Evolutionary conservation across 192 early-diverging fungal species (phyloP), one percentile per base, ranked within the genome.

Genomic region (Coemansia sp.): DNA sequence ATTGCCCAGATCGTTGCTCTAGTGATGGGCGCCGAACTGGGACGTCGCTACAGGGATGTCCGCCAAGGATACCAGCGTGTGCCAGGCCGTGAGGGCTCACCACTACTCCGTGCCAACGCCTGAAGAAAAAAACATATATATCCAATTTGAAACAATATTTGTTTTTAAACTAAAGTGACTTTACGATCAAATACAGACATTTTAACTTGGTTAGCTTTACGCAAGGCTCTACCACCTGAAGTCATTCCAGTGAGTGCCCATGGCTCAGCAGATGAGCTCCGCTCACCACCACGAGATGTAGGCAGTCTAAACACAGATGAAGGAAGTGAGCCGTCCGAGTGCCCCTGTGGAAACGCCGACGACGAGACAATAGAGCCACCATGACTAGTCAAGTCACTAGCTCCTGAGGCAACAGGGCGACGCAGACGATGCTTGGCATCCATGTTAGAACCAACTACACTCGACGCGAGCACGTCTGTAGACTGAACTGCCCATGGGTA

Each of bases 281-380:
- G 13, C 22, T 59, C 41, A 6, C 29, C 41, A 6, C 29, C 16
- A 44, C 22, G 43, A 44, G 29, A 29, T 8, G 60, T 53, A 3
- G 78, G 78, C n/a, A 81, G 64, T 10, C 70, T 61, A 34, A 81
- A 81, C 1, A 81, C 78, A 11, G 78, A 75, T 6, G 72, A 47
- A 12, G 78, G 78, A 52, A 81, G 53, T 27, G 67, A 34, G 41
- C 67, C 64, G 16, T 73, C 64, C 12, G 40, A 18, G 13, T 53
- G 38, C 27, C 45, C 39, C 4, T 62, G 30, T 16, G 49, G 55
- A 37, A 72, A 71, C 3, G 65, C 64, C 60, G 78, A 81, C 38
- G 71, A 73, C 6, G 72, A 67, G 4, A 61, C 45, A 18, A 37
- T 30, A 3, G 59, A 58, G 29, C 35, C 32, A 11, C 24, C 22